phyloP scores from a whole-genome alignment of 2,329 filamentous ascomycete species.

The Colletotrichum trifolii region DNA sequence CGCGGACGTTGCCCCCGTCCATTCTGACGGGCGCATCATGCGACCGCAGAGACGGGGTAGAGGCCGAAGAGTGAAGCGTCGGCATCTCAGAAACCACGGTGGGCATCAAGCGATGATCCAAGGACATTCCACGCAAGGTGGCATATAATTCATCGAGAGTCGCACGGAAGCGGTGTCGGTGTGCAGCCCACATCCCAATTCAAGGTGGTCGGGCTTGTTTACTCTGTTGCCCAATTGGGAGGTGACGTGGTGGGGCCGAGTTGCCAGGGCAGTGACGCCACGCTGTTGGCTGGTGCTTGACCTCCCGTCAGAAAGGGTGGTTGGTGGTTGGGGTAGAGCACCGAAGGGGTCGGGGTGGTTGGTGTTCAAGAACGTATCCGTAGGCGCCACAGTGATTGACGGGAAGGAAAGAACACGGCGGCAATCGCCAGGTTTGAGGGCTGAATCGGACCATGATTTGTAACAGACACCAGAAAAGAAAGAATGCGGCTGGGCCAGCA shows the following conservation, averaged over 20 bases:
- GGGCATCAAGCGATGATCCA: constrained; percentile 59
- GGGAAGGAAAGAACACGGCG: too few species aligned
- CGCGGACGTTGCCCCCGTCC: constrained; percentile 79
- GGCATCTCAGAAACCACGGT: constrained; percentile 48
- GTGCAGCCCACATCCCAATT: constrained; percentile 37
- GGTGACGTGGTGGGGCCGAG: constrained; percentile 33
- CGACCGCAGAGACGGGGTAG: constrained; percentile 81
- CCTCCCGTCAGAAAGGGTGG: not conserved
- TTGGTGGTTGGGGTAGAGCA: not conserved
- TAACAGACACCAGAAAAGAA: too few species aligned
- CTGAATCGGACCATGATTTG: too few species aligned
- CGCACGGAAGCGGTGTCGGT: constrained; percentile 52
- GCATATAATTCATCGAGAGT: constrained; percentile 52
- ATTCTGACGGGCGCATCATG: constrained; percentile 74
- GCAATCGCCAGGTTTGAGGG: too few species aligned
- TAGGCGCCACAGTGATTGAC: too few species aligned
- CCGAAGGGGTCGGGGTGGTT: not conserved
- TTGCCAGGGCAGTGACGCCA: constrained; percentile 38
- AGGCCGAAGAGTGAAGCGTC: constrained; percentile 73
- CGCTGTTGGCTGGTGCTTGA: constrained; percentile 23
- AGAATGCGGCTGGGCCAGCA: too few species aligned
- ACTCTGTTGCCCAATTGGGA: constrained; percentile 38
- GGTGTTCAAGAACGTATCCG: too few species aligned
- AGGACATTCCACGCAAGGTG: constrained; percentile 53
- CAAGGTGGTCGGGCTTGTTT: constrained; percentile 37